Evolutionary conservation across 1,139 yeast species (phyloP).

Genomic region (Suhomyces yuchorum): DNA sequence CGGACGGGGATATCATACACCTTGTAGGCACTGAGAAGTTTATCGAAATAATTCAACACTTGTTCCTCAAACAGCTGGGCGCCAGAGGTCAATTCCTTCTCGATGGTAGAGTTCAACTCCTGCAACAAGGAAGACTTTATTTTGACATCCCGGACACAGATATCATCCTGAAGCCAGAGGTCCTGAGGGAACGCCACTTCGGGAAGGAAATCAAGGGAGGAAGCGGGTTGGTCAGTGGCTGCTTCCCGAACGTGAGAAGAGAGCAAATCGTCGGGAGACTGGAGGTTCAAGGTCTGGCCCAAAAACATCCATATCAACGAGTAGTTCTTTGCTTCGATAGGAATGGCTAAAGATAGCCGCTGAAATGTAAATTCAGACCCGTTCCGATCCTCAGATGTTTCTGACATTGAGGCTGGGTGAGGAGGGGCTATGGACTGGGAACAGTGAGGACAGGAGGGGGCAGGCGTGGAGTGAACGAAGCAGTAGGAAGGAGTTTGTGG

Average conservation of each 20-base stretch:
- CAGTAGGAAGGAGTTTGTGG: neutral
- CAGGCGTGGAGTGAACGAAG: neutral
- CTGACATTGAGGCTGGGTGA: neutral
- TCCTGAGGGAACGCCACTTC: conserved; percentile 41
- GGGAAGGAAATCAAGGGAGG: conserved; percentile 32
- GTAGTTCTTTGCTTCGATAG: conserved; percentile 31
- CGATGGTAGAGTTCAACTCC: conserved; percentile 40
- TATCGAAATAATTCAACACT: conserved; percentile 38
- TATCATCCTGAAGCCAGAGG: conserved; percentile 41
- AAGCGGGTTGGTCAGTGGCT: neutral
- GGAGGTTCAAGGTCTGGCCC: conserved; percentile 24
- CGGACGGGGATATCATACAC: conserved; percentile 33
- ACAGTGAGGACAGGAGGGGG: neutral
- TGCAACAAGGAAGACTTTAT: conserved; percentile 37
- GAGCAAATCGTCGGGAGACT: conserved; percentile 16
- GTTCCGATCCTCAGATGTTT: neutral
- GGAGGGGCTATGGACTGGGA: neutral
- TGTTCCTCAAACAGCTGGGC: conserved; percentile 29
- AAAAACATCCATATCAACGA: conserved; percentile 28
- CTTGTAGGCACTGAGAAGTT: conserved; percentile 39
- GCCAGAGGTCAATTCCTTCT: conserved; percentile 22
- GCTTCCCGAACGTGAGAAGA: conserved; percentile 7
- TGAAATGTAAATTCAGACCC: conserved; percentile 20
- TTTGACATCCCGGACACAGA: conserved; percentile 35
- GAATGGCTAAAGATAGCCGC: conserved; percentile 30